Evolutionary conservation across 768 basidiomycete genomes (phyloP), one percentile per base, ranked within the genome.

Genomic region (Hysterangium stoloniferum): DNA sequence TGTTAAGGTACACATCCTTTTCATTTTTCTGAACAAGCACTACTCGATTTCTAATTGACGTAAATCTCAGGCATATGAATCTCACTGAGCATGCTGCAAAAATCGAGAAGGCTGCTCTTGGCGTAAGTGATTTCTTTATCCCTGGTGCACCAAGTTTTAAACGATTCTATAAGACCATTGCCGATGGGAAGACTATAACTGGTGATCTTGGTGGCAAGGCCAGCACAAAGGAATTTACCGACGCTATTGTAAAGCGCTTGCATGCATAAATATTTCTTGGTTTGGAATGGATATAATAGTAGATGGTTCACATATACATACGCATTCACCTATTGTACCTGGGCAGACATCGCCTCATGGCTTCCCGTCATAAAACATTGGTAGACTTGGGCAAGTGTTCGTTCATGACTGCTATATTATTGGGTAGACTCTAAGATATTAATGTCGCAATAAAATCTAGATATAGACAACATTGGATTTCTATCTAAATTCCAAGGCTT

Each of bases 181-280:
- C 95, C 15, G 95, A 96, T 71, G 96, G 96, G 58, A 92, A 88
- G 71, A 67, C 74, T 35, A 94, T 97, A 66, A 99, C 96, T 6
- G 89, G 95, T 27, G 96, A 99, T 68, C 72, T 99, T 52, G 93
- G 96, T 19, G 96, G 96, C 35, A 93, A 86, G 66, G 79, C 94
- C 13, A 80, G 82, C 29, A 99, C 96, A 2, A 74, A 74, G 65
- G 84, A 96, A 68, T 97, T 89, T 71, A 94, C 94, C 35, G 64
- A 79, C 48, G 86, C 91, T 24, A 95, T 97, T 68, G 84, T 96
- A 55, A 59, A 71, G 55, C 92, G 80, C 71, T 71, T 95, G 58
- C 44, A 52, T 45, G 57, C 42, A 20, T 57, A 56, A 62, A 31
- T 33, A 31, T 17, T 34, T n/a, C n/a, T n/a, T n/a, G n/a, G n/a